Percentiles rank a stretch among this genome's conserved stretches.
These are phyloP conservation scores for Linum trigynum DNA, from an alignment of 345 rosid species.

Conservation along the genomic window DNA sequence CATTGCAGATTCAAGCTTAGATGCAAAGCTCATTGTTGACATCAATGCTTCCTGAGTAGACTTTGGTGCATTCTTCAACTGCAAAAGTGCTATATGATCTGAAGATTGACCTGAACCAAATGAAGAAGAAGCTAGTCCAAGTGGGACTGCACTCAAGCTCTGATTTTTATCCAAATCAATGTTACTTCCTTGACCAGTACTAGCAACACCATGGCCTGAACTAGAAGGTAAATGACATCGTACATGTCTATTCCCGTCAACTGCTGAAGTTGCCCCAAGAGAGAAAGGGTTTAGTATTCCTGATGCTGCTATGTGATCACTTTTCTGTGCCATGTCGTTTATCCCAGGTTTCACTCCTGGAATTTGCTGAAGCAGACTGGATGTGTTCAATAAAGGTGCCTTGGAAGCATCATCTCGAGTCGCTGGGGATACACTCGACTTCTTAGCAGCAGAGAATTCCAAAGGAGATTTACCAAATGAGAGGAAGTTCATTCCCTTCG, in stretches of 20 bases:
- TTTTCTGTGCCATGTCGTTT: slow-evolving; percentile 16
- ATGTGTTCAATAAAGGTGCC: slow-evolving; percentile 9
- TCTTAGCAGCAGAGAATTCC: slow-evolving; percentile 18
- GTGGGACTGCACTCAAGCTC: slow-evolving; percentile 13
- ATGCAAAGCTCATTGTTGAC: slow-evolving; percentile 54
- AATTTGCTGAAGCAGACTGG: slow-evolving; percentile 7
- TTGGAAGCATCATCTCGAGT: slow-evolving; percentile 12
- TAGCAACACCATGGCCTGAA: slow-evolving; percentile 8
- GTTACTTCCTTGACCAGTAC: slow-evolving; percentile 19
- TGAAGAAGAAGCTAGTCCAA: slow-evolving; percentile 17
- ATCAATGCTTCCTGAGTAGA: slow-evolving; percentile 39
- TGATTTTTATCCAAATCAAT: slow-evolving; percentile 11
- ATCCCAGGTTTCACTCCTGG: background rate
- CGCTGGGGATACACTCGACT: slow-evolving; percentile 11
- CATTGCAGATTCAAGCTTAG: slow-evolving; percentile 41
- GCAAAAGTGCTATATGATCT: slow-evolving; percentile 14
- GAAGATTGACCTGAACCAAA: slow-evolving; percentile 24
- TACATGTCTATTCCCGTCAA: slow-evolving; percentile 7
- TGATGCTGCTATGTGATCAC: slow-evolving; percentile 7
- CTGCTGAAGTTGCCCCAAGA: slow-evolving; percentile 9
- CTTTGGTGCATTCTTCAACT: slow-evolving; percentile 24
- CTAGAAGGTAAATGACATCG: slow-evolving; percentile 14
- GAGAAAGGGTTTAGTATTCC: slow-evolving; percentile 9
- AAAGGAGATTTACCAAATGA: slow-evolving; percentile 42
- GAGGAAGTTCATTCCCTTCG: slow-evolving; percentile 44